Base-by-base conservation (phyloP, 176 grass and related monocot genomes). In the Hyparrhenia diplandra region DNA sequence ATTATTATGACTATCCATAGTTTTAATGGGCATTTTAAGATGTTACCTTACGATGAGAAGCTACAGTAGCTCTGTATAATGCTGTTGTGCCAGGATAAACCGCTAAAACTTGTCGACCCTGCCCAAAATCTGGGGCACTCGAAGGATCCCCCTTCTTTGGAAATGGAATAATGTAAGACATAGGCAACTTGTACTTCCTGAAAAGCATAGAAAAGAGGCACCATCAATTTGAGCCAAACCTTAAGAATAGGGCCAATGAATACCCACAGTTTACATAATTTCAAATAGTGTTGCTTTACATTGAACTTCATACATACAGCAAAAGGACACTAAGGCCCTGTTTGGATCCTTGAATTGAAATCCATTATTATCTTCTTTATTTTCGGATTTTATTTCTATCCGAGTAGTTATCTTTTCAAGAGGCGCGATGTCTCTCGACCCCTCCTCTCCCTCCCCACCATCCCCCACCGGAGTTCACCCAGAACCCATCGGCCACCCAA, bases 41-140 rank as follows among this genome's bases (percentile, higher is more conserved):
- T 80, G 79, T 87, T 93, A 98, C 95, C 95, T 98, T 98, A 20
- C 88, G 95, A 72, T 92, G 88, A 75, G 92, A 78, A 88, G 90
- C 90, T 74, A 98, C 95, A 6, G 95, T 98, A 79, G 95, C 95
- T 75, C 93, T 91, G 69, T 98, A 98, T 75, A 98, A 84, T 73
- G 95, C 95, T 78, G 92, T 94, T n/a, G 95, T 98, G 74, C 92
- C 79, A 76, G 95, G 95, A 89, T 98, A 98, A 75, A 98, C 92
- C 31, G 95, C 95, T 77, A 98, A 75, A 51, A 98, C 95, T 80
- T 95, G 95, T 83, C 81, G 84, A 42, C 90, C 92, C 27, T 85
- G 95, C 45, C 78, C 83, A 64, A 95, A 98, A 85, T 98, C 95
- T 81, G 84, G 90, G 71, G 95, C 95, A 89, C 78, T 91, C 24